phyloP scores from a whole-genome alignment of 1,284 basidiomycete species.

The Neolentinus lepideus region DNA sequence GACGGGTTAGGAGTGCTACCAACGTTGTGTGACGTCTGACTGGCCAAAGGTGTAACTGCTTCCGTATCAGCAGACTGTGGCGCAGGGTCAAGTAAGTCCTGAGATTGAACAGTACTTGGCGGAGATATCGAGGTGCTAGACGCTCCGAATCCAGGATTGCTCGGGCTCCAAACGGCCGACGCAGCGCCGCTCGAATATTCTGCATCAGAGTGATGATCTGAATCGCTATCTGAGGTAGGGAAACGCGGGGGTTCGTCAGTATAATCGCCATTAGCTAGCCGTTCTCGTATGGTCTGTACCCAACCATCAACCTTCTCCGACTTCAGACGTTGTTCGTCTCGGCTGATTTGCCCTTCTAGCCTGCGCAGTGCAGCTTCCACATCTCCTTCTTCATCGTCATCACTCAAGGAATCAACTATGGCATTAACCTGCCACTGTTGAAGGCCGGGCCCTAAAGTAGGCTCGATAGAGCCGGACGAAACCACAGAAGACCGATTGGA shows the following conservation, averaged over 20 bases:
- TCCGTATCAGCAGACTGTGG: background rate
- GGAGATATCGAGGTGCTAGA: background rate
- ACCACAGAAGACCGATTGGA: slow-evolving; percentile 34
- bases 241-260: slow-evolving; percentile 45
- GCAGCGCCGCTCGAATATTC: slow-evolving; percentile 3
- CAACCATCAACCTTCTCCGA: slow-evolving; percentile 74
- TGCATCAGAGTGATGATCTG: slow-evolving; percentile 25
- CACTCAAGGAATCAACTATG: slow-evolving; percentile 67
- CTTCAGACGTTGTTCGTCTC: slow-evolving; percentile 59
- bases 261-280: slow-evolving; percentile 55
- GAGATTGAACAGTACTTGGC: background rate
- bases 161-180: background rate
- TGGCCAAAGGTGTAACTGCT: slow-evolving; percentile 2
- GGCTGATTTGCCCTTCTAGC: slow-evolving; percentile 80
- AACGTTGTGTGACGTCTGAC: background rate
- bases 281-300: slow-evolving; percentile 66
- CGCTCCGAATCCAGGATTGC: background rate
- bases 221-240: slow-evolving; percentile 33
- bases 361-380: slow-evolving; percentile 73
- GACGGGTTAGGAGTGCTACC: background rate
- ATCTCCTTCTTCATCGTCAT: slow-evolving; percentile 69
- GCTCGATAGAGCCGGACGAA: slow-evolving; percentile 33
- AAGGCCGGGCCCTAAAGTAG: slow-evolving; percentile 35
- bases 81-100: background rate
- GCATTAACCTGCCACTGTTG: slow-evolving; percentile 78